A percentile compares a stretch with the other conserved stretches of the same genome.
Evolutionary conservation across 495 filamentous ascomycete genomes (phyloP).

Genomic region (Glutinoglossum americanum): DNA sequence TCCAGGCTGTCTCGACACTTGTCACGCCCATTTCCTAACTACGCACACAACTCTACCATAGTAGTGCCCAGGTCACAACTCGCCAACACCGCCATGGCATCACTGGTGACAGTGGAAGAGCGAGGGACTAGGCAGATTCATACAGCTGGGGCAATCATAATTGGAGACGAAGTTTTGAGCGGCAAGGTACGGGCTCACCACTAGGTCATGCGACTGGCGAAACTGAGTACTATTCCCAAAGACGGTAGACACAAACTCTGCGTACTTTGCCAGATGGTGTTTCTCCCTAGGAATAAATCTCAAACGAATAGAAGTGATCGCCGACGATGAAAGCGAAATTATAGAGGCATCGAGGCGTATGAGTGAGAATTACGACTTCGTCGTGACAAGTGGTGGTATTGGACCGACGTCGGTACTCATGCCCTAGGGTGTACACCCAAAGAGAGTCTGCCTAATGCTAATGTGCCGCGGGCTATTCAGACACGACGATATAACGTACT

Average conservation of each 20-base stretch:
- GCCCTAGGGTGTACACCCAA: constrained; percentile 3
- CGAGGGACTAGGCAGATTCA: constrained; percentile 43
- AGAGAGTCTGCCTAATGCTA: constrained; percentile 3
- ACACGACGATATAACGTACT: constrained; percentile 95
- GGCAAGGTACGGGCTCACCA: constrained; percentile 49
- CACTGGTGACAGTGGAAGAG: constrained; percentile 26
- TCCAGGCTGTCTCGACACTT: constrained; percentile 55
- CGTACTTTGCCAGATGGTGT: constrained; percentile 81
- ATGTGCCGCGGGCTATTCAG: constrained; percentile 19
- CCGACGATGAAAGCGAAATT: constrained; percentile 78
- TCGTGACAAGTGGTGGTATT: constrained; percentile 86
- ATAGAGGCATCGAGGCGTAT: constrained; percentile 69
- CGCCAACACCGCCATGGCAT: constrained; percentile 29
- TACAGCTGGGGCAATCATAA: constrained; percentile 85
- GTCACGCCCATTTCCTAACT: constrained; percentile 34
- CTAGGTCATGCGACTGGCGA: not conserved
- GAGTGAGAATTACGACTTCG: constrained; percentile 75
- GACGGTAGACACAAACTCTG: constrained; percentile 83
- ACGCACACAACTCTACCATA: constrained; percentile 27
- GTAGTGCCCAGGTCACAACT: constrained; percentile 9
- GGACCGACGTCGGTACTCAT: constrained; percentile 56
- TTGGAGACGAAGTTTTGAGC: constrained; percentile 91
- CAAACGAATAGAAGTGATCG: constrained; percentile 77
- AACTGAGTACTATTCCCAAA: constrained; percentile 10
- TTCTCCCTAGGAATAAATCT: constrained; percentile 77